A percentile compares a stretch with the other conserved stretches of the same genome.
Conservation (phyloP, 2,329 filamentous ascomycete species). For the Xylogone sp. region DNA sequence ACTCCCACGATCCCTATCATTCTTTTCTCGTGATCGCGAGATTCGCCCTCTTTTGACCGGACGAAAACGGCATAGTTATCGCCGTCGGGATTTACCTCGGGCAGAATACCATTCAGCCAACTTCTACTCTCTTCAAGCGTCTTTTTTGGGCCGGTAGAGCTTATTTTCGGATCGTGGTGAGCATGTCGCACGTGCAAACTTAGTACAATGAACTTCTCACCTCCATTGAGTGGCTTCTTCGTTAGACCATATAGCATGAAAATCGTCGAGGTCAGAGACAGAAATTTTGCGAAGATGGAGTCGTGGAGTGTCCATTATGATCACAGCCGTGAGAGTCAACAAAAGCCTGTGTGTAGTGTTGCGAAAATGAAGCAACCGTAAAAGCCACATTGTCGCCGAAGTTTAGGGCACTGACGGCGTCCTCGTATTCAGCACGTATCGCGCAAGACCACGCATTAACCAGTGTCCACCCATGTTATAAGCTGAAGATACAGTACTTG, state of each 20-base stretch:
- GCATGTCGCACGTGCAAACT: too few relatives aligned
- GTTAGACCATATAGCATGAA: slow-evolving; percentile 7
- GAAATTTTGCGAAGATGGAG: slow-evolving; percentile 2
- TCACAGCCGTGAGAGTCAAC: too few relatives aligned
- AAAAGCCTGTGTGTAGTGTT: too few relatives aligned
- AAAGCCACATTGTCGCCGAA: too few relatives aligned
- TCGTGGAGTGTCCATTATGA: slow-evolving; percentile 1
- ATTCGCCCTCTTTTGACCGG: background rate
- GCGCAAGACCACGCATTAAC: too few relatives aligned
- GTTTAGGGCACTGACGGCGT: too few relatives aligned
- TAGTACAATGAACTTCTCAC: too few relatives aligned
- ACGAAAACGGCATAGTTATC: slow-evolving; percentile 11
- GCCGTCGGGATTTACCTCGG: slow-evolving; percentile 7
- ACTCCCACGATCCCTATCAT: slow-evolving; percentile 4
- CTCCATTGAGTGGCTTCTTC: slow-evolving; percentile 7
- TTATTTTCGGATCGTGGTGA: too few relatives aligned
- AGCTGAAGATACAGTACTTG: too few relatives aligned
- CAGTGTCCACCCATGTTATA: too few relatives aligned
- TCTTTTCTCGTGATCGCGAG: background rate
- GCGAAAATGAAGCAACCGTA: too few relatives aligned
- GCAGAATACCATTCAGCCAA: slow-evolving; percentile 7
- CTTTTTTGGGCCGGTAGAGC: slow-evolving; percentile 2
- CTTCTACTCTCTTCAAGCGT: slow-evolving; percentile 6
- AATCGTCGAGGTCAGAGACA: slow-evolving; percentile 1
- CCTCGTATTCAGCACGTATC: too few relatives aligned